These are phyloP conservation scores for Colletotrichum cuscutae DNA, from an alignment of 2,329 filamentous ascomycete species.

Conservation along the genomic window DNA sequence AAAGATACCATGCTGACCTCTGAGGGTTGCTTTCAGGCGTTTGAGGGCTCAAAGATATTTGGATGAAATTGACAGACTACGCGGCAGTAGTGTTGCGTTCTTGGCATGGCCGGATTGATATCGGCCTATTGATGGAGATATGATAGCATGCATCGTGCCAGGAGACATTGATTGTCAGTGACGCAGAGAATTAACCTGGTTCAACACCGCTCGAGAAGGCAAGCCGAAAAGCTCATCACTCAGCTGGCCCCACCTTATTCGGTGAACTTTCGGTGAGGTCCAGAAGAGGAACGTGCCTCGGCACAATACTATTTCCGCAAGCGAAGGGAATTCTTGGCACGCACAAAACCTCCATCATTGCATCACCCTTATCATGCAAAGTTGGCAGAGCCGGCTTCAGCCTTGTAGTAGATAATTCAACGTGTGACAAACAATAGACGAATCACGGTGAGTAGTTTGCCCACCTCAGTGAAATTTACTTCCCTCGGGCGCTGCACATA, in stretches of 20 bases:
- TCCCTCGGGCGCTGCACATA: neutral
- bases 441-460: slow-evolving; percentile 16
- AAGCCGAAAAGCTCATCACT: neutral
- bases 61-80: neutral
- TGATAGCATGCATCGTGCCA: neutral
- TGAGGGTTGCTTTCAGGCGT: slow-evolving; percentile 25
- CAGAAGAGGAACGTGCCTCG: slow-evolving; percentile 7
- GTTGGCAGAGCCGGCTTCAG: slow-evolving; percentile 23
- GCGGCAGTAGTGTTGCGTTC: no score
- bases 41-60: neutral
- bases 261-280: neutral
- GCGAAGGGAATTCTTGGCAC: slow-evolving; percentile 36
- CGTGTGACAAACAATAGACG: slow-evolving; percentile 23
- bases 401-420: slow-evolving; percentile 28
- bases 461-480: neutral
- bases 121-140: neutral
- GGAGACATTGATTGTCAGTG: neutral
- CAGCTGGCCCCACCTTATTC: neutral
- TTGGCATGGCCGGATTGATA: neutral
- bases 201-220: neutral
- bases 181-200: neutral
- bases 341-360: slow-evolving; percentile 36
- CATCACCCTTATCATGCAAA: slow-evolving; percentile 15
- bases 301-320: slow-evolving; percentile 37
- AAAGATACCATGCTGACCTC: slow-evolving; percentile 28